Evolutionary conservation across 306 rosid species (phyloP).

Genomic region (Mimosa bimucronata): DNA sequence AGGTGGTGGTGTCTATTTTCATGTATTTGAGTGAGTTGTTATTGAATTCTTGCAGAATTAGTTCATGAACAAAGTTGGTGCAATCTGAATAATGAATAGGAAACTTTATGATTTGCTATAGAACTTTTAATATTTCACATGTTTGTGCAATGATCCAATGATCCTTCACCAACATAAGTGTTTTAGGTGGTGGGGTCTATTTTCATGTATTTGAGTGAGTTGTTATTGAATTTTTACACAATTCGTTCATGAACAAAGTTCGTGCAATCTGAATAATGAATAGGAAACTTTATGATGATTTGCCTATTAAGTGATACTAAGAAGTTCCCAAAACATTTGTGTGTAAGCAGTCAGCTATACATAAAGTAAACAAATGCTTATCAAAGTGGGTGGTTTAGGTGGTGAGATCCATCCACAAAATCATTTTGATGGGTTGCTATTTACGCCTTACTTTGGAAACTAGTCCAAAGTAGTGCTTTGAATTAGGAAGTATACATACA

Average conservation of each 20-base stretch:
- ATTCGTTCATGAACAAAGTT: neutral
- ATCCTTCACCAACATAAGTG: neutral
- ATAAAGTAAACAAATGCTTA: neutral
- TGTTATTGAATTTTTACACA: neutral
- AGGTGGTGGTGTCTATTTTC: neutral
- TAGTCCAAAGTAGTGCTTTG: neutral
- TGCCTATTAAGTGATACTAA: neutral
- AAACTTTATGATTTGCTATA: too few species aligned
- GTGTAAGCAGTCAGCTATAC: neutral
- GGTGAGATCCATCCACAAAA: neutral
- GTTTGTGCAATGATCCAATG: neutral
- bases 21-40: neutral
- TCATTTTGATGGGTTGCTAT: neutral
- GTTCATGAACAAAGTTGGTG: neutral
- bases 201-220: neutral
- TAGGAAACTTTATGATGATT: neutral
- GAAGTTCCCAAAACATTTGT: neutral
- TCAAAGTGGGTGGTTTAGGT: neutral
- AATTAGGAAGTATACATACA: constrained; percentile 26
- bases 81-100: neutral
- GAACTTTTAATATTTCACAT: neutral
- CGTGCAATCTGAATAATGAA: neutral
- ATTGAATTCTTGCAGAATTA: too few species aligned
- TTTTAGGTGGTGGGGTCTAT: neutral
- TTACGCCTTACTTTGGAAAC: neutral